Evolutionary conservation across 2,329 filamentous ascomycete species (phyloP), one percentile per base, ranked within the genome.

Genomic region (Pyrenophora seminiperda): DNA sequence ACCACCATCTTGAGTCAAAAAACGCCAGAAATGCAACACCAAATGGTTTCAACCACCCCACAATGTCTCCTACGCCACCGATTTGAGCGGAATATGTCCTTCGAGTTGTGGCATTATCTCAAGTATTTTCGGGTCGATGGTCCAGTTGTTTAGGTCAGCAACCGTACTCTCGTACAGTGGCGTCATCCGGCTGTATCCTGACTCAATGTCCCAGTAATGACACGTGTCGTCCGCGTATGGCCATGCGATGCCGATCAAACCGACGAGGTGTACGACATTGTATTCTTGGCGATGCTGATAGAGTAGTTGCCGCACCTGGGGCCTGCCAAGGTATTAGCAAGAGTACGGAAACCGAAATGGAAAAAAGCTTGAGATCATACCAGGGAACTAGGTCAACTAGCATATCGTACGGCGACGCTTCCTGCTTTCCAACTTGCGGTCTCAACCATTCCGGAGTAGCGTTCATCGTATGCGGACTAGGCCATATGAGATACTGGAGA

Each of bases 191-290:
- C 66, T 68, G 41, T 63, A 67, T n/a, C 61, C 66, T 18, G 65
- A 55, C 38, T 71, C 67, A 13, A 70, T 67, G 36, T 72, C 69
- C 68, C 68, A 71, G 46, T 70, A 72, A 49, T 71, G 67, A 54
- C 69, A 71, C 15, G 66, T 62, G 33, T 71, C 67, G 30, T 72
- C 67, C 13, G 67, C 65, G 45, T 71, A 71, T 11, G 66, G 67
- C 69, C 69, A 72, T 24, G 53, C 62, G 22, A 71, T 50, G 6
- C 59, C 56, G 9, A 72, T 61, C 14, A 63, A 54, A 9, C 69
- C 67, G 13, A 72, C 50, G 36, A 72, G 59, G 18, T 61, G 53
- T 11, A 56, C 60, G 4, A 64, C 56, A 5, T 62, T 54, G 46
- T 62, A 70, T 32, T 72, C 66, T 13, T 59, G 62, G 17, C 66